Evolutionary conservation across 2,329 filamentous ascomycete species (phyloP).

Genomic region (Clonostachys sp.): DNA sequence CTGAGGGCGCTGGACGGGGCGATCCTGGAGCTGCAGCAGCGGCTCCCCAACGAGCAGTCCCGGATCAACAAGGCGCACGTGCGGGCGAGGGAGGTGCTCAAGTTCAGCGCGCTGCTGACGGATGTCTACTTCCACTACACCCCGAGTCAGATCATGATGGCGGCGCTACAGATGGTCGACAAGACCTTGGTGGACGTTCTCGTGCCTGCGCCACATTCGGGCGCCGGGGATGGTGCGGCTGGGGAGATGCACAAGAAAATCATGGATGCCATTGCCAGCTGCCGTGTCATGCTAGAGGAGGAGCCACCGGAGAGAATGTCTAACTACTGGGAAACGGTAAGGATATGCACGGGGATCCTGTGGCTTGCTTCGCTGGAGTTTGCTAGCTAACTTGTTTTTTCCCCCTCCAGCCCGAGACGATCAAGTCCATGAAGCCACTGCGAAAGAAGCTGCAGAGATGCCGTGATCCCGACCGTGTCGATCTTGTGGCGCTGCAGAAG

Average conservation of each 20-base stretch:
- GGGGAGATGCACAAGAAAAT: conserved; percentile 38
- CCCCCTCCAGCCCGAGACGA: conserved; percentile 30
- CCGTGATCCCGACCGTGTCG: conserved; percentile 68
- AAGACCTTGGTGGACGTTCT: conserved; percentile 49
- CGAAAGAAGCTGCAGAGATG: conserved; percentile 69
- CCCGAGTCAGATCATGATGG: conserved; percentile 89
- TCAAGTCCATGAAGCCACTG: conserved; percentile 47
- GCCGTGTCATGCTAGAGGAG: conserved; percentile 48
- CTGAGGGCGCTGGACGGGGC: conserved; percentile 84
- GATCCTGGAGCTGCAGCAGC: conserved; percentile 73
- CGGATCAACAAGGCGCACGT: conserved; percentile 60
- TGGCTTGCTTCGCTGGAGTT: neutral
- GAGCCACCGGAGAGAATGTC: conserved; percentile 52
- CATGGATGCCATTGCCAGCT: conserved; percentile 40
- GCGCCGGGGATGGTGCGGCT: conserved; percentile 13
- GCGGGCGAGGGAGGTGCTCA: conserved; percentile 69
- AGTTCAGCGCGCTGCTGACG: conserved; percentile 77
- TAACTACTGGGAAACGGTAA: conserved; percentile 49
- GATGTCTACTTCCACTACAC: conserved; percentile 98
- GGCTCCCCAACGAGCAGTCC: conserved; percentile 54
- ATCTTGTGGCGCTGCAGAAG: conserved; percentile 65
- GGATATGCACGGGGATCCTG: conserved; percentile 4
- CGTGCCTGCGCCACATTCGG: conserved; percentile 28
- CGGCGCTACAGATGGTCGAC: conserved; percentile 74
- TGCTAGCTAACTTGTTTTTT: conserved; percentile 20